phyloP scores from a whole-genome alignment of 176 grass and related monocot species.

The Oryza glaberrima region DNA sequence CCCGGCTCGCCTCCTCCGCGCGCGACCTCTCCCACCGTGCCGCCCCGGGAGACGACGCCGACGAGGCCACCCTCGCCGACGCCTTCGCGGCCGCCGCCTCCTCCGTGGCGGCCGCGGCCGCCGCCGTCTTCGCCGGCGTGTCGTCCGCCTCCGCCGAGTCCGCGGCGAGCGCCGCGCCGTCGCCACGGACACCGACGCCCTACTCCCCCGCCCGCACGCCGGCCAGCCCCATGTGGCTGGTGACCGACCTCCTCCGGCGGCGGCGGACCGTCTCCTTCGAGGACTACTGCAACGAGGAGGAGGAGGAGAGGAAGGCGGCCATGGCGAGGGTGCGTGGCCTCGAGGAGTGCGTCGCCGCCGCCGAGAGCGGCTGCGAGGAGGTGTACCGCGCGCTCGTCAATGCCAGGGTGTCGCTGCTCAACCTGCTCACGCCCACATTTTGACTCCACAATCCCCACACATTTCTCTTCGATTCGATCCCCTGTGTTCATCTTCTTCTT shows the following conservation, averaged over 20 bases:
- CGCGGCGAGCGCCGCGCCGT: slow-evolving; percentile 48
- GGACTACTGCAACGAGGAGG: slow-evolving; percentile 57
- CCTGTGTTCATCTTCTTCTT: neutral
- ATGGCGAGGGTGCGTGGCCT: slow-evolving; percentile 56
- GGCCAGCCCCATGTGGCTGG: slow-evolving; percentile 62
- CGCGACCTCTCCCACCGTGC: slow-evolving; percentile 51
- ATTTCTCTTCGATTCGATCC: neutral
- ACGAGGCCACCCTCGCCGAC: slow-evolving; percentile 51
- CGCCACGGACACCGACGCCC: slow-evolving; percentile 35
- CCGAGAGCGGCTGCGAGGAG: slow-evolving; percentile 56
- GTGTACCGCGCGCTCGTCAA: slow-evolving; percentile 70
- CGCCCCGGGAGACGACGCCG: slow-evolving; percentile 32
- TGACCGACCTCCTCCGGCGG: slow-evolving; percentile 65
- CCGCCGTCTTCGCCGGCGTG: slow-evolving; percentile 54
- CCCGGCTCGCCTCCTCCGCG: slow-evolving; percentile 37
- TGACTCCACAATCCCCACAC: slow-evolving; percentile 20
- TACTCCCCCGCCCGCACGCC: slow-evolving; percentile 49
- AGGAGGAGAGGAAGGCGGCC: slow-evolving; percentile 62
- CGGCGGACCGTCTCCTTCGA: slow-evolving; percentile 46
- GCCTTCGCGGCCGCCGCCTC: slow-evolving; percentile 45
- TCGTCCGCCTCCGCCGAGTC: slow-evolving; percentile 57
- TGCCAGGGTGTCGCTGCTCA: slow-evolving; percentile 72
- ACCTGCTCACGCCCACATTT: slow-evolving; percentile 68
- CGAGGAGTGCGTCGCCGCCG: slow-evolving; percentile 59
- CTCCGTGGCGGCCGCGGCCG: slow-evolving; percentile 42